Percentiles rank a stretch among this genome's conserved stretches.
Conservation (phyloP, 306 rosid species). For the Vicia faba region DNA sequence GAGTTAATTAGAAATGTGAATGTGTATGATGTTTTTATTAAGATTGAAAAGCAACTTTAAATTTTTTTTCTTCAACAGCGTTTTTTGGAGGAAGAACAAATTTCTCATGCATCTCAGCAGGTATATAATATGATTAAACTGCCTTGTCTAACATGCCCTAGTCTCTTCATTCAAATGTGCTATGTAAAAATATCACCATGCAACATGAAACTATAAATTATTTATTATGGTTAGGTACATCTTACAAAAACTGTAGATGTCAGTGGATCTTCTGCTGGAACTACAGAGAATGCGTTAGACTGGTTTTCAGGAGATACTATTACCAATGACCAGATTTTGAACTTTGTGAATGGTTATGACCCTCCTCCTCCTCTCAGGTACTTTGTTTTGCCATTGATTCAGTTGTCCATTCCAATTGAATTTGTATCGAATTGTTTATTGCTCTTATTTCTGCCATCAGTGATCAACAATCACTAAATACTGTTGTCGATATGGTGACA, state of each 20-base stretch:
- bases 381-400: neutral
- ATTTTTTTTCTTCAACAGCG: slow-evolving; percentile 38
- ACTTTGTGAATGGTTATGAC: slow-evolving; percentile 47
- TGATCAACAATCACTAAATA: slow-evolving; percentile 38
- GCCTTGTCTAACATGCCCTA: neutral
- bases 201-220: slow-evolving; percentile 15
- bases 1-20: neutral
- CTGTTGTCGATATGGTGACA: slow-evolving; percentile 34
- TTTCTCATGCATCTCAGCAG: slow-evolving; percentile 43
- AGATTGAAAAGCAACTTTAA: neutral
- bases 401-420: slow-evolving; percentile 3
- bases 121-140: slow-evolving; percentile 31
- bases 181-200: neutral
- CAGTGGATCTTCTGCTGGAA: slow-evolving; percentile 34
- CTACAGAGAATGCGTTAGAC: slow-evolving; percentile 39
- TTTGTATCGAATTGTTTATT: slow-evolving; percentile 4
- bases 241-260: slow-evolving; percentile 34
- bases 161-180: neutral
- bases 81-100: slow-evolving; percentile 41
- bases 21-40: too few species aligned
- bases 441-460: slow-evolving; percentile 31
- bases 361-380: slow-evolving; percentile 53
- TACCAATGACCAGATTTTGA: slow-evolving; percentile 40
- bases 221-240: slow-evolving; percentile 41
- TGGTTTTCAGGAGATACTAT: slow-evolving; percentile 50